Base-by-base conservation (phyloP, 192 early-diverging fungal species). In the Dissophora ornata region DNA sequence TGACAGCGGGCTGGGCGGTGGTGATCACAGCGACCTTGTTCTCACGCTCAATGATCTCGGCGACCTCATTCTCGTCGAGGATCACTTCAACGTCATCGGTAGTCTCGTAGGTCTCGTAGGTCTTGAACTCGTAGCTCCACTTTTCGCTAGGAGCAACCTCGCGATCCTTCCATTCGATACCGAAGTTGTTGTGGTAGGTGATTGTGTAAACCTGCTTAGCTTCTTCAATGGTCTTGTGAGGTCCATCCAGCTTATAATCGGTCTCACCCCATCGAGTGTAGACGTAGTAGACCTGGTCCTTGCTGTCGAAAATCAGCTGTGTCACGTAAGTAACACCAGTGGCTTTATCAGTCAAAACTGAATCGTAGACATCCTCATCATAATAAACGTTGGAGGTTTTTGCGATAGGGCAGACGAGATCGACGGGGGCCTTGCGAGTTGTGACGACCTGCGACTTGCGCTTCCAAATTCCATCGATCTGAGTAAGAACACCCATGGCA, bases 341-440 rank as follows among this genome's bases (percentile, higher is more conserved):
- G 15, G 28, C 18, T 32, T 49, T 53, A 26, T 69, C 67, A 1
- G 19, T 24, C 3, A 69, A 11, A 13, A 45, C 42, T 12, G 67
- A 47, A 45, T 61, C 50, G 12, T 68, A 68, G n/a, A 68, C 66
- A 21, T 68, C 66, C 22, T 69, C 57, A 36, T 69, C 67, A 41
- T 50, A 69, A 50, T 69, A 69, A 29, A 69, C 67, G 11, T 34
- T 44, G 0, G 63, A 54, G 1, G 38, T 45, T 26, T 56, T 66
- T 40, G 51, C 52, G 16, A 66, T 55, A 21, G 63, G 63, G 21
- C 38, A 40, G 12, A 66, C 41, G 3, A 32, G 1, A 16, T 66
- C 63, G n/a, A 66, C 63, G 7, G 53, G 5, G 19, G 63, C 63
- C 42, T 66, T 66, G 21, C 44, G 41, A 30, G 63, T 66, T 40